Base-by-base conservation (phyloP, 2,329 filamentous ascomycete genomes). In the Trichoderma koningii region DNA sequence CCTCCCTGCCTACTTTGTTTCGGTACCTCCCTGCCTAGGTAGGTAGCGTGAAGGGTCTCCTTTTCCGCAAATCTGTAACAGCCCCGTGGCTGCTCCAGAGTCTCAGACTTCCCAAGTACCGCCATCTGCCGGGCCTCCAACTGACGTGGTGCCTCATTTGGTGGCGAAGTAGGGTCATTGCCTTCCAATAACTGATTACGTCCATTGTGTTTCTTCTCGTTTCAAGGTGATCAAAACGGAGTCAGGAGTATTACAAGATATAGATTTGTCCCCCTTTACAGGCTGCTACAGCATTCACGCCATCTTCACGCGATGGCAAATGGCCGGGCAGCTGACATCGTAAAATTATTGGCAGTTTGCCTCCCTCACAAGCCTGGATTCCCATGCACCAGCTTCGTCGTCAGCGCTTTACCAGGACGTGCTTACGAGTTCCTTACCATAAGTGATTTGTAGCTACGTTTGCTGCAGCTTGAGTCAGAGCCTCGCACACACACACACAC, bases 91-190 rank as follows among this genome's bases (percentile, higher is more conserved):
- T 28, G 15, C 15, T 9, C 9, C 23, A 15, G 15, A 19, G 3
- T 30, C 26, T 52, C 28, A 28, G 28, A 14, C 50, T 19, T 23
- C 23, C 50, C 17, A 34, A 47, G 59, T 63, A 63, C 59, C 38
- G 41, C 44, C 50, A 55, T 63, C 50, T 63, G 50, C 59, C 41
- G 59, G 59, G n/a, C 41, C 38, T 26, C 34, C 21, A 28, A 14
- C 47, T 65, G 63, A 65, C 63, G 63, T 60, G 12, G 63, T 60
- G 55, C 55, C 63, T 65, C 53, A 12, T 60, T 38, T 30, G 55
- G 63, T 65, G 63, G 63, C 63, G 19, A 65, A 42, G 42, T 53
- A 19, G 60, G n/a, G 30, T 51, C 34, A 44, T 55, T 63, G 17
- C 28, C n/a, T 34, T 34, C 50, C 30, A n/a, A 3, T 0, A 10